phyloP scores from a whole-genome alignment of 345 rosid species.

The Gossypium sturtianum region DNA sequence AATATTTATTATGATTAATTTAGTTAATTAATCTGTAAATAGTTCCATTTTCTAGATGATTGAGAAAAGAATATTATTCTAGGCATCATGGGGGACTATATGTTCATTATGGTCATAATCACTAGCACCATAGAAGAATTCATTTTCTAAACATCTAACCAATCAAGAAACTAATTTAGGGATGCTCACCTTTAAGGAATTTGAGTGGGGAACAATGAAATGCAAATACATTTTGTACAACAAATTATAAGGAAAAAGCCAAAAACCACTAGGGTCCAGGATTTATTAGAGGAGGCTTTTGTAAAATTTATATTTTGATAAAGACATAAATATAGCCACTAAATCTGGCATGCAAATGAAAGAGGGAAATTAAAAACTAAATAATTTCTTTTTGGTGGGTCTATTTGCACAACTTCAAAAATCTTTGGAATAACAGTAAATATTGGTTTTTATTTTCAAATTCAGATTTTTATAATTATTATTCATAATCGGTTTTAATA shows the following conservation, averaged over 20 bases:
- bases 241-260: conserved; percentile 23
- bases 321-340: conserved; percentile 21
- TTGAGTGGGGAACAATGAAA: conserved; percentile 29
- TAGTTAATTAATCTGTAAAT: not conserved
- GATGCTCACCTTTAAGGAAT: conserved; percentile 17
- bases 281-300: conserved; percentile 20
- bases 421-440: too few relatives aligned
- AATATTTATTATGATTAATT: too few relatives aligned
- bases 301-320: conserved; percentile 12
- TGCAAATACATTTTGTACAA: conserved; percentile 13
- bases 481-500: too few relatives aligned
- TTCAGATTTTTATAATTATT: too few relatives aligned
- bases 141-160: not conserved
- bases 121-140: not conserved
- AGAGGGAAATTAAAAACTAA: not conserved
- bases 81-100: not conserved
- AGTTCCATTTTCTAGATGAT: not conserved
- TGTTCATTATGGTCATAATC: conserved; percentile 1
- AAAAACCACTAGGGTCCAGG: not conserved
- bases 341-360: conserved; percentile 4
- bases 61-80: not conserved
- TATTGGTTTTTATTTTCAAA: too few relatives aligned
- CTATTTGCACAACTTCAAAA: not conserved
- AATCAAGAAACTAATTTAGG: conserved; percentile 8
- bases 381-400: conserved; percentile 2